Percentiles rank a stretch among this genome's conserved stretches.
phyloP scores from a whole-genome alignment of 805 yeast genomes.

The Candida maesae region DNA sequence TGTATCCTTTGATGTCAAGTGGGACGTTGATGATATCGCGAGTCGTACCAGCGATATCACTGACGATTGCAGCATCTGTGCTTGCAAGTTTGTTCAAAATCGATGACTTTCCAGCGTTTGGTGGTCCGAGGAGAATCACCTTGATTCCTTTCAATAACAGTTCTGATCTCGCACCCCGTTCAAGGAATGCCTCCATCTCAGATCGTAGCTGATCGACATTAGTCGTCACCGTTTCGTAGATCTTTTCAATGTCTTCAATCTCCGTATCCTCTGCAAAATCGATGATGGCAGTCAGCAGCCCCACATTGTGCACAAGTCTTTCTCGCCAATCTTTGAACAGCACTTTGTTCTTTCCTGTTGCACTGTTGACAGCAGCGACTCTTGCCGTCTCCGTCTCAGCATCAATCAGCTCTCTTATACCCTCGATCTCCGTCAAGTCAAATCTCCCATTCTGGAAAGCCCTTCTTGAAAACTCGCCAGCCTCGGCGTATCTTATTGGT shows the following conservation, averaged over 20 bases:
- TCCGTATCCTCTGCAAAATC: slow-evolving; percentile 96
- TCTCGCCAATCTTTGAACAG: slow-evolving; percentile 65
- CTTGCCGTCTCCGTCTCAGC: slow-evolving; percentile 94
- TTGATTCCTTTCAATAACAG: slow-evolving; percentile 70
- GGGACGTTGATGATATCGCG: slow-evolving; percentile 83
- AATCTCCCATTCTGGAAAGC: slow-evolving; percentile 82
- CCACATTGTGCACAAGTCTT: slow-evolving; percentile 59
- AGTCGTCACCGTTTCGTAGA: slow-evolving; percentile 47
- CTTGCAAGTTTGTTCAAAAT: slow-evolving; percentile 71
- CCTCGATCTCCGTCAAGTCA: slow-evolving; percentile 89
- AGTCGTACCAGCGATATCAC: slow-evolving; percentile 91
- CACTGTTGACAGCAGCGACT: slow-evolving; percentile 64
- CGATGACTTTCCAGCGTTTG: slow-evolving; percentile 95
- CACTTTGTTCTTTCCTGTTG: slow-evolving; percentile 61
- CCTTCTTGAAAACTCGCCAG: slow-evolving; percentile 87
- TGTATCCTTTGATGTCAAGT: slow-evolving; percentile 77
- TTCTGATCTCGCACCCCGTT: slow-evolving; percentile 52
- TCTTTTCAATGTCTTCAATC: slow-evolving; percentile 54
- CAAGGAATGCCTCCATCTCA: slow-evolving; percentile 41
- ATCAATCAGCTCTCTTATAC: slow-evolving; percentile 80
- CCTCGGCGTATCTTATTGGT: slow-evolving; percentile 76
- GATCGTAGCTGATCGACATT: slow-evolving; percentile 39
- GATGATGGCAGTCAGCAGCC: slow-evolving; percentile 78
- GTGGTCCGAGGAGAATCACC: slow-evolving; percentile 78
- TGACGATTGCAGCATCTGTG: slow-evolving; percentile 85